A percentile compares a stretch with the other conserved stretches of the same genome.
These are phyloP conservation scores for Melaleuca quinquenervia DNA, from an alignment of 345 rosid species.

Conservation along the genomic window DNA sequence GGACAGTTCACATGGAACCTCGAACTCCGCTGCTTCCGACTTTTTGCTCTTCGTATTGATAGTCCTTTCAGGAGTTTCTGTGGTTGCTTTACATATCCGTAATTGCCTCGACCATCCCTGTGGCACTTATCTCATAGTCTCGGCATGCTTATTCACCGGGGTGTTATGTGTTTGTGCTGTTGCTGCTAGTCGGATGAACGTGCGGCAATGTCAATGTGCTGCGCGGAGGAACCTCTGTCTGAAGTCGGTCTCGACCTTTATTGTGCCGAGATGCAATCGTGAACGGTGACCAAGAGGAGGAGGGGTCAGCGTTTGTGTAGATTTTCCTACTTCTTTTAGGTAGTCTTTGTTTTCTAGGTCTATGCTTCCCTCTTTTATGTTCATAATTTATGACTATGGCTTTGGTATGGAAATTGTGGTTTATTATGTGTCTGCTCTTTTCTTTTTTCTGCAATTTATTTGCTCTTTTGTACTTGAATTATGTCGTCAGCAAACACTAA, in stretches of 20 bases:
- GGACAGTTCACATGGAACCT: neutral
- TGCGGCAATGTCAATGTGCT: neutral
- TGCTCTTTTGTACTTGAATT: neutral
- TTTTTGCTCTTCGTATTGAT: neutral
- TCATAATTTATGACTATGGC: too few relatives aligned
- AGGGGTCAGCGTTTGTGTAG: neutral
- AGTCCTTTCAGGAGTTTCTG: neutral
- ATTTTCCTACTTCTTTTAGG: too few relatives aligned
- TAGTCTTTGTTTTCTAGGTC: too few relatives aligned
- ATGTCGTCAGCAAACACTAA: too few relatives aligned
- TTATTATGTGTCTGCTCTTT: neutral
- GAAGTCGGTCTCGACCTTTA: rapidly evolving
- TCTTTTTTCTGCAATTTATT: neutral
- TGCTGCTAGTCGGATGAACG: neutral
- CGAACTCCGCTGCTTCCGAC: neutral
- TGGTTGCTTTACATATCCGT: neutral
- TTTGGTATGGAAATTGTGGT: too few relatives aligned
- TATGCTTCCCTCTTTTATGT: neutral
- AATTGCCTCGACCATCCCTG: neutral
- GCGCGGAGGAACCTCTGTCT: neutral
- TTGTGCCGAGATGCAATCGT: neutral
- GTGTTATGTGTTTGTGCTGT: neutral
- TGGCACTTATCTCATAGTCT: neutral
- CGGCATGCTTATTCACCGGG: neutral
- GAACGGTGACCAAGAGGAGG: neutral